These are phyloP conservation scores for Debaryomyces singareniensis DNA, from an alignment of 1,139 yeast species.

Conservation along the genomic window DNA sequence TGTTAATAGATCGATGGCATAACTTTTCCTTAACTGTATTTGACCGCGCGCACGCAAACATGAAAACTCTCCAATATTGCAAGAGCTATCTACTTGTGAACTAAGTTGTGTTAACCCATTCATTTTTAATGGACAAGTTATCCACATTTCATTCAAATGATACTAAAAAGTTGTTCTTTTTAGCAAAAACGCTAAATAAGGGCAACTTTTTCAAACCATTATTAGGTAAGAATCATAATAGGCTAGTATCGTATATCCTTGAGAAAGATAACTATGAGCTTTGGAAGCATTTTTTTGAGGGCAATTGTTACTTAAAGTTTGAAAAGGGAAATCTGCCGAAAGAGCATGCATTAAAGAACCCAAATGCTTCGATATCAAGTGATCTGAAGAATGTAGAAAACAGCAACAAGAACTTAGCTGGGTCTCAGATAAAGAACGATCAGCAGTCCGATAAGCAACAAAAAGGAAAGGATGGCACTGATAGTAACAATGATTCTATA, in stretches of 20 bases:
- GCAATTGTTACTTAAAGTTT: constrained; percentile 32
- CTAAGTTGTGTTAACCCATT: too few species aligned
- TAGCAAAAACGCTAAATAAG: constrained; percentile 43
- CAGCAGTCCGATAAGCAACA: neutral
- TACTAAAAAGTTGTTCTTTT: constrained; percentile 31
- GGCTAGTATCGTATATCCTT: constrained; percentile 42
- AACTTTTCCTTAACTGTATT: too few species aligned
- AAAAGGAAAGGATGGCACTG: constrained; percentile 8
- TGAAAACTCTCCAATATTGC: too few species aligned
- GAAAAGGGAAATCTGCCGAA: constrained; percentile 5
- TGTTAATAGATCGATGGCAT: constrained; percentile 1
- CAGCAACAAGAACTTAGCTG: constrained; percentile 5
- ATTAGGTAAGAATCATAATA: constrained; percentile 56
- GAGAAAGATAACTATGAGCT: constrained; percentile 24
- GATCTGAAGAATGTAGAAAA: constrained; percentile 1
- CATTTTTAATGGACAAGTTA: constrained; percentile 42
- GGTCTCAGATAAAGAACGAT: neutral
- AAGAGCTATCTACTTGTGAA: too few species aligned
- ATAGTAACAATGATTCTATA: constrained; percentile 6
- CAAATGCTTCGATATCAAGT: neutral
- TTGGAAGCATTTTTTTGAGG: constrained; percentile 52
- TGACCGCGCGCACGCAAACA: too few species aligned
- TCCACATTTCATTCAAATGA: constrained; percentile 39
- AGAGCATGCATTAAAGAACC: neutral
- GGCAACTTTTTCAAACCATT: constrained; percentile 51